Evolutionary conservation across 768 basidiomycete species (phyloP), one percentile per base, ranked within the genome.

Genomic region (Mrakia blollopis): DNA sequence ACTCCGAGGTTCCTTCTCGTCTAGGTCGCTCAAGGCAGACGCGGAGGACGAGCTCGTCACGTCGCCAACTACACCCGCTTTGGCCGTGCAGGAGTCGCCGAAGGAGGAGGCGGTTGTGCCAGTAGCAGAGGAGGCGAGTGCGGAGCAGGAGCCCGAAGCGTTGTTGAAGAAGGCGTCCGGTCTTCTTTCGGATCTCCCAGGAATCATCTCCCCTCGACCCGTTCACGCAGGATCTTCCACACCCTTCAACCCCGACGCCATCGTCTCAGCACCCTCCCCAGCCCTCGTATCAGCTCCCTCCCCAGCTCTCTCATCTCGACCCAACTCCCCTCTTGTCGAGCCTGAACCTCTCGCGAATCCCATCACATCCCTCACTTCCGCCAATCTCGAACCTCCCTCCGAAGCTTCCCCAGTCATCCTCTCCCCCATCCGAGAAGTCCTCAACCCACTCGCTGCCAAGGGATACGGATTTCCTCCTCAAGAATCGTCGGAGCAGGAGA

Each of bases 341-440:
- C 65, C 65, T 7, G 65, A 68, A 39, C 39, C 65, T 39, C 35
- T 39, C 65, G 35, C 39, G 21, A 35, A 35, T 23, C 35, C 37
- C 65, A 68, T 68, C 65, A 68, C 65, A 18, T 68, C 65, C 35
- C 65, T 68, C 39, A 39, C 65, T 5, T 44, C 39, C 65, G 35
- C 35, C 35, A 35, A 68, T 13, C 65, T 68, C 37, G 65, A 68
- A n/a, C 65, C 65, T 39, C 65, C 65, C 35, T 39, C 37, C 65
- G 65, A 68, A 39, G 65, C 65, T 3, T 68, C 65, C 18, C 65
- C 65, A 25, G 37, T 35, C 65, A 39, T 68, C 21, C 65, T 68
- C 21, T 68, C 65, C 10, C 65, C 65, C 6, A 68, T 68, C 8
- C 23, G 65, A 39, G 65, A 68, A n/a, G 32, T 41, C 10, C 14